Conservation (phyloP, 768 basidiomycete species). For the Clitopilus hobsonii region DNA sequence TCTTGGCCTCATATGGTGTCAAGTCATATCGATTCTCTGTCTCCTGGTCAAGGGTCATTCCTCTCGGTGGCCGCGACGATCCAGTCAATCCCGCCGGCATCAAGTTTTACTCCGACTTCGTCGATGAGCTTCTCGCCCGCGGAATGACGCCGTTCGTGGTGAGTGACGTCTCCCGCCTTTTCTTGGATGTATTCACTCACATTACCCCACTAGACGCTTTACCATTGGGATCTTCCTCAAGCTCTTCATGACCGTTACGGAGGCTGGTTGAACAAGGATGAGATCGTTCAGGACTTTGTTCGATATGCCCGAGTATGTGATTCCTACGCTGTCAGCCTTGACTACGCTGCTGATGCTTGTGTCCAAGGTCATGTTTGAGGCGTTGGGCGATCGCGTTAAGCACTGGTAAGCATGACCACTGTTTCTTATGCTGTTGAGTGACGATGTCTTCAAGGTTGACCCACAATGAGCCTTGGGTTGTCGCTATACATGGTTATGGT, state of each 20-base stretch:
- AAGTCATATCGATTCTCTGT: conserved; percentile 69
- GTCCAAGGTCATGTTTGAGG: conserved; percentile 72
- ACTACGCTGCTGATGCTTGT: no score
- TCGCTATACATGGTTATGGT: conserved; percentile 64
- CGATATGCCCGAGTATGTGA: conserved; percentile 52
- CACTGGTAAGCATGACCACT: conserved; percentile 50
- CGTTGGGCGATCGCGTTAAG: conserved; percentile 74
- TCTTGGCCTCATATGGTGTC: conserved; percentile 60
- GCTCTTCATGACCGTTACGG: conserved; percentile 68
- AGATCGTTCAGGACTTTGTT: conserved; percentile 59
- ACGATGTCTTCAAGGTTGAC: conserved; percentile 48
- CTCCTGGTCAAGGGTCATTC: conserved; percentile 73
- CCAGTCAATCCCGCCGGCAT: conserved; percentile 69
- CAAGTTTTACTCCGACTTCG: conserved; percentile 66
- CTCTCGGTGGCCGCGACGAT: conserved; percentile 67
- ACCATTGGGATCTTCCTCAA: conserved; percentile 80
- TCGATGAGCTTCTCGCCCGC: conserved; percentile 58
- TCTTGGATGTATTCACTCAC: neutral
- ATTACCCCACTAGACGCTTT: conserved; percentile 44
- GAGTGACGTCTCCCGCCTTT: neutral
- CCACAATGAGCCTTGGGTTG: conserved; percentile 74
- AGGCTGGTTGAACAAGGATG: conserved; percentile 71
- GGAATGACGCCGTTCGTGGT: conserved; percentile 67
- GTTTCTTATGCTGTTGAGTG: conserved; percentile 12
- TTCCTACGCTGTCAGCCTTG: no score